Evolutionary conservation across 352 stramenopile genomes (phyloP).

Genomic region (Pythium utonaiense): DNA sequence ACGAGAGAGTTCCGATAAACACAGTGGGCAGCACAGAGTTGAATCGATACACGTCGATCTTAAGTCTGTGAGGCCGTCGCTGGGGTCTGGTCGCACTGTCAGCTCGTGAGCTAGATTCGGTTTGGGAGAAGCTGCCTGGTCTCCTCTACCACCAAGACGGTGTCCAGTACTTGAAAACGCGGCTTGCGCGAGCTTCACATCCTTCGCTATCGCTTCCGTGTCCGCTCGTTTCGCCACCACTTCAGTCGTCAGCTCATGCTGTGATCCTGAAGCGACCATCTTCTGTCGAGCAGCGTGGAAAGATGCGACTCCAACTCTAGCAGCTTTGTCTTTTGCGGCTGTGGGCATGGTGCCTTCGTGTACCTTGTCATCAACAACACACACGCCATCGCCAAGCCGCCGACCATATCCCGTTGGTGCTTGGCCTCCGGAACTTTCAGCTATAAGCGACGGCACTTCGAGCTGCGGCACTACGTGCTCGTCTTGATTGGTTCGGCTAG

Average conservation of each 20-base stretch:
- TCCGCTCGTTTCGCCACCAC: slow-evolving; percentile 3
- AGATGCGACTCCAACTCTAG: slow-evolving; percentile 4
- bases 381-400: slow-evolving; percentile 15
- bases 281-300: slow-evolving; percentile 12
- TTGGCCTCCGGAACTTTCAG: background rate
- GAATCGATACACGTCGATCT: background rate
- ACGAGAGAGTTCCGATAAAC: slow-evolving; percentile 31
- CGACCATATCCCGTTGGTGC: background rate
- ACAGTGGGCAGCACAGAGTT: background rate
- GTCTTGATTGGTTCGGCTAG: background rate
- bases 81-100: background rate
- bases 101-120: background rate
- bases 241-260: background rate
- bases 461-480: background rate
- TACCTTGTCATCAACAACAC: slow-evolving; percentile 4
- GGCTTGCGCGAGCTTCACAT: slow-evolving; percentile 24
- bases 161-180: slow-evolving; percentile 25
- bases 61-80: background rate
- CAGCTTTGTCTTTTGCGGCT: background rate
- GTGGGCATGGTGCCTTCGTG: background rate
- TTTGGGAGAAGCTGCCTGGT: background rate
- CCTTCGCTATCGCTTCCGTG: slow-evolving; percentile 15
- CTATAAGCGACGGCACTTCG: background rate
- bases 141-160: slow-evolving; percentile 13
- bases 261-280: background rate